These are phyloP conservation scores for Gossypium anomalum DNA, from an alignment of 345 rosid genomes.

Conservation along the genomic window DNA sequence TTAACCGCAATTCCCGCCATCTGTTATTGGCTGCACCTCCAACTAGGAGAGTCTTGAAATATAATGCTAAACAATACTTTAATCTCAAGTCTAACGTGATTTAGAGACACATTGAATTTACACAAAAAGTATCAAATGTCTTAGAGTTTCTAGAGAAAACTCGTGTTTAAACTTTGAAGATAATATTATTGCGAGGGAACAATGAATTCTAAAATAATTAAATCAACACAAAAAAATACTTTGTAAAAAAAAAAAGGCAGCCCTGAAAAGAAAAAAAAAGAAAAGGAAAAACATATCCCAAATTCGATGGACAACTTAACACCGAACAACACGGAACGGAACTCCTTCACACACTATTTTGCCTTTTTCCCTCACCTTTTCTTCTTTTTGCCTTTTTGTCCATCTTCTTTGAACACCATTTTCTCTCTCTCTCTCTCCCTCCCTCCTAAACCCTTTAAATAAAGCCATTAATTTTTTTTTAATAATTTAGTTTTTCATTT, in stretches of 20 bases:
- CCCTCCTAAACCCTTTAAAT: background rate
- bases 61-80: too few species aligned
- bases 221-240: background rate
- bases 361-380: background rate
- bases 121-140: too few species aligned
- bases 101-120: too few species aligned
- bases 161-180: too few species aligned
- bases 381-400: background rate
- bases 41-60: too few species aligned
- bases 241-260: background rate
- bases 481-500: background rate
- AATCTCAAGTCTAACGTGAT: too few species aligned
- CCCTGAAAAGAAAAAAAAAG: background rate
- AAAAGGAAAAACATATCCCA: background rate
- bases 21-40: too few species aligned
- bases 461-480: too few species aligned
- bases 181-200: too few species aligned
- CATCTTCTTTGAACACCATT: background rate
- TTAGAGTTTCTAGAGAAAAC: too few species aligned
- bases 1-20: accelerated
- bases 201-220: too few species aligned
- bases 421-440: background rate
- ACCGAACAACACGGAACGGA: background rate
- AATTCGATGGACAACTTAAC: background rate
- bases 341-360: background rate